These are phyloP conservation scores for Arthromyces matolae DNA, from an alignment of 768 basidiomycete species.

Conservation along the genomic window DNA sequence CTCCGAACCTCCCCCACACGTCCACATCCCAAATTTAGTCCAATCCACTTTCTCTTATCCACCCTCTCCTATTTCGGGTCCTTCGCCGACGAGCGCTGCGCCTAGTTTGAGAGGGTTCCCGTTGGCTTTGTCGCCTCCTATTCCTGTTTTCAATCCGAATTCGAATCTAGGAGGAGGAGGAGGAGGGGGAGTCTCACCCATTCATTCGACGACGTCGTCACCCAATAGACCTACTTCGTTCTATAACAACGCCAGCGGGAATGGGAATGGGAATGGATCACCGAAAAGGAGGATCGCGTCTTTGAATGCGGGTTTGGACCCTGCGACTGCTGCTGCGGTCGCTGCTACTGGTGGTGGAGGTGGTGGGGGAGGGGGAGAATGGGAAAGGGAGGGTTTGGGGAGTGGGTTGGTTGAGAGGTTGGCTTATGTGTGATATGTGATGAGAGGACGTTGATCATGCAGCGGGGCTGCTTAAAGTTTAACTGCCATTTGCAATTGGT, in stretches of 20 bases:
- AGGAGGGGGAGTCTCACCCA: constrained; percentile 4
- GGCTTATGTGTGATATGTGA: constrained; percentile 1
- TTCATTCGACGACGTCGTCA: constrained; percentile 6
- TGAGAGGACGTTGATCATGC: no score
- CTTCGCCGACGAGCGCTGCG: constrained; percentile 19
- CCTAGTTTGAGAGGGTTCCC: constrained; percentile 25
- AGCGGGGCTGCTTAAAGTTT: no score
- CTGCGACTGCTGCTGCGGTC: constrained; percentile 17
- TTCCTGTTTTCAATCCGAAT: no score
- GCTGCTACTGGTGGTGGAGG: constrained; percentile 55
- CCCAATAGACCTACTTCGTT: no score
- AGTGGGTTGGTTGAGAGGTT: constrained; percentile 79
- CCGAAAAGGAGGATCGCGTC: constrained; percentile 1
- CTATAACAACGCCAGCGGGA: no score
- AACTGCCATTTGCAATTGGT: no score
- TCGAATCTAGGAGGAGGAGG: no score
- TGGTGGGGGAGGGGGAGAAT: constrained; percentile 47
- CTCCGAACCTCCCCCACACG: constrained; percentile 69
- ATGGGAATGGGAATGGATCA: background rate
- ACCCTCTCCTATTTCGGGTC: no score
- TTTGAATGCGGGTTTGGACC: background rate
- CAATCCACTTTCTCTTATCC: no score
- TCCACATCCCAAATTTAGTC: no score
- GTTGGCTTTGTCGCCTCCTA: no score
- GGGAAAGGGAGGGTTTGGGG: constrained; percentile 83